phyloP scores from a whole-genome alignment of 208 protist species.

The Polymyxa betae region DNA sequence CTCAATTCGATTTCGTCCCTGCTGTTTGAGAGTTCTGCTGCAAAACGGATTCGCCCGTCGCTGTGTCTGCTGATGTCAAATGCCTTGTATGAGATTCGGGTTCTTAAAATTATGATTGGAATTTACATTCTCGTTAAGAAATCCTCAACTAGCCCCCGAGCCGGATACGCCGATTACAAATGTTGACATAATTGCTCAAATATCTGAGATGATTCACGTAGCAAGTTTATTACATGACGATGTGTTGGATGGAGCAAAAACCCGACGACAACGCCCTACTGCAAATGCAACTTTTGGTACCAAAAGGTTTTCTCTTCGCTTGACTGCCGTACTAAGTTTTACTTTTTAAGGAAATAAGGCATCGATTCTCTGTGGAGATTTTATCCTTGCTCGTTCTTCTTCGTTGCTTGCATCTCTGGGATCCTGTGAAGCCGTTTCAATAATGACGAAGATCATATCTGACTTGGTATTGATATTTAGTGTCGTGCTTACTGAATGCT shows the following conservation, averaged over 20 bases:
- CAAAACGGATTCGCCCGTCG: background rate
- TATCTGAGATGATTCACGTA: conserved; percentile 28
- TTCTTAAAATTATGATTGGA: background rate
- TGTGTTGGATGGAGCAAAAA: conserved; percentile 15
- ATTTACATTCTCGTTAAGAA: background rate
- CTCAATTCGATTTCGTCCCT: background rate
- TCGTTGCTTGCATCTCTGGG: background rate
- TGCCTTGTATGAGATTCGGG: background rate
- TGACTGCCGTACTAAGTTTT: background rate
- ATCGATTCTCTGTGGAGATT: conserved; percentile 9
- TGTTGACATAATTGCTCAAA: conserved; percentile 35
- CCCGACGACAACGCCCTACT: background rate
- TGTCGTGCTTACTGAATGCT: background rate
- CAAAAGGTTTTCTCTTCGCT: background rate
- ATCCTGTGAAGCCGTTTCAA: background rate
- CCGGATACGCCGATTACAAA: background rate
- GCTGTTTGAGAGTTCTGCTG: background rate
- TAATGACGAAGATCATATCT: conserved; percentile 14
- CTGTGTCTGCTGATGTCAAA: conserved; percentile 33
- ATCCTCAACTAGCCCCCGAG: background rate
- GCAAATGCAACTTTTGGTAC: conserved; percentile 13
- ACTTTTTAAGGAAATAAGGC: background rate
- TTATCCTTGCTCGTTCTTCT: background rate
- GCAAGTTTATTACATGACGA: conserved; percentile 39
- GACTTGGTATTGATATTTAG: background rate